These are phyloP conservation scores for Calonectria hawksworthii DNA, from an alignment of 2,329 filamentous ascomycete genomes.

Conservation along the genomic window DNA sequence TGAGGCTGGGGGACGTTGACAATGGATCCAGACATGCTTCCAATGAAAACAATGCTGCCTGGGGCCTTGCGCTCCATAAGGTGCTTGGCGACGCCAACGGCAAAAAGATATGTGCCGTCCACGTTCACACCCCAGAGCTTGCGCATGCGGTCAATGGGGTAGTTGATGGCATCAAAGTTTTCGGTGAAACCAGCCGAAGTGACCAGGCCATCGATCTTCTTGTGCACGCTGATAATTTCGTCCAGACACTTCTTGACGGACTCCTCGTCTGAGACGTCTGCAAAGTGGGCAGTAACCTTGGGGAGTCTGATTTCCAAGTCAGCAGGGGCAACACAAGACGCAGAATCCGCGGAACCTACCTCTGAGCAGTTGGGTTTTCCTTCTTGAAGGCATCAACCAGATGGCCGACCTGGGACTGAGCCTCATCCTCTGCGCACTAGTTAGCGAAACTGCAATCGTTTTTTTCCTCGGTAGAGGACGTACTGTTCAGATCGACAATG, in stretches of 20 bases:
- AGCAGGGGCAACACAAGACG: accelerated
- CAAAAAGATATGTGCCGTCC: conserved; percentile 90
- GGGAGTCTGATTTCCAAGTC: conserved; percentile 68
- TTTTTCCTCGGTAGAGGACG: conserved; percentile 47
- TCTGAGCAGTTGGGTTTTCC: conserved; percentile 81
- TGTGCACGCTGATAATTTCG: conserved; percentile 71
- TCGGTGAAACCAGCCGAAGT: conserved; percentile 96
- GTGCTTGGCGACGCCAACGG: conserved; percentile 86
- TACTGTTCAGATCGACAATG: conserved; percentile 93
- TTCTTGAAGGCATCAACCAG: conserved; percentile 81
- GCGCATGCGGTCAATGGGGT: conserved; percentile 90
- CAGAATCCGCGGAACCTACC: conserved; percentile 58
- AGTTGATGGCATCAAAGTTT: conserved; percentile 91
- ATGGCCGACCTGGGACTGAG: conserved; percentile 78
- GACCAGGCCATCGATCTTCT: conserved; percentile 91
- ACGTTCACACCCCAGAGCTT: conserved; percentile 96
- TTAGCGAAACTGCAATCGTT: conserved; percentile 16
- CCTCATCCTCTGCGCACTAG: conserved; percentile 78
- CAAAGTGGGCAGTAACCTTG: conserved; percentile 89
- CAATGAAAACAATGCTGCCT: conserved; percentile 93
- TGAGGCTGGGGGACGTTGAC: conserved; percentile 97
- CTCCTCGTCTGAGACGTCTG: conserved; percentile 85
- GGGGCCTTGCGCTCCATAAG: conserved; percentile 83
- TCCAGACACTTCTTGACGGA: conserved; percentile 81
- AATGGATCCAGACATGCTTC: conserved; percentile 92